Evolutionary conservation across 495 filamentous ascomycete species (phyloP), one percentile per base, ranked within the genome.

Genomic region (Penicillium arizonense): DNA sequence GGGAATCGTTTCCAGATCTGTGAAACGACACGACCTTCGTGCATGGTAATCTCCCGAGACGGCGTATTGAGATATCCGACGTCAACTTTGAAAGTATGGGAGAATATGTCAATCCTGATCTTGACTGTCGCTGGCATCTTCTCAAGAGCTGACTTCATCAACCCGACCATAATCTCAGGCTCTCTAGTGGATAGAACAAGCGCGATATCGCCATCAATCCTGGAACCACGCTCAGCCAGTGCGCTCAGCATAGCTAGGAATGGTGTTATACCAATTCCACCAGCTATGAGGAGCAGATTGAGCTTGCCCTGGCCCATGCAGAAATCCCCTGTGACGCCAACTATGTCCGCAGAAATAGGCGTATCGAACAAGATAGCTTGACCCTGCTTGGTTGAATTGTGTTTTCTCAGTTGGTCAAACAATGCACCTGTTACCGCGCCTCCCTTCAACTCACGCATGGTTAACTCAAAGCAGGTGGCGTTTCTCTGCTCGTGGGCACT

Each of bases 291-390:
- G 18, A 53, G 20, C 2, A 42, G 28, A 16, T 56, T 41, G 32
- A 47, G 8, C 10, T 48, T 52, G 23, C n/a, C 36, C 4, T 36
- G 34, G 5, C 40, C 23, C 11, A 60, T 18, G 14, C 21, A 34
- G 44, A 60, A 60, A 37, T 60, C 57, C 5, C 57, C 57, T 7
- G 53, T 60, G 35, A 57, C 16, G 14, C 57, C 57, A 40, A 60
- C 57, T 18, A 60, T 23, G 2, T 49, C 57, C n/a, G 53, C 53
- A 47, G 10, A 33, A 4, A 60, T 20, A 2, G 20, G 35, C 0
- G 3, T 16, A 30, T 46, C 16, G 13, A 54, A 53, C 6, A 20
- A 14, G 5, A 55, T 5, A 2, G 2, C 12, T 5, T 49, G 34
- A 6, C 41, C 47, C 14, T 12, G 5, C 33, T 40, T 26, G 2